phyloP scores from a whole-genome alignment of 1,284 basidiomycete genomes.

The Melampsora americana region DNA sequence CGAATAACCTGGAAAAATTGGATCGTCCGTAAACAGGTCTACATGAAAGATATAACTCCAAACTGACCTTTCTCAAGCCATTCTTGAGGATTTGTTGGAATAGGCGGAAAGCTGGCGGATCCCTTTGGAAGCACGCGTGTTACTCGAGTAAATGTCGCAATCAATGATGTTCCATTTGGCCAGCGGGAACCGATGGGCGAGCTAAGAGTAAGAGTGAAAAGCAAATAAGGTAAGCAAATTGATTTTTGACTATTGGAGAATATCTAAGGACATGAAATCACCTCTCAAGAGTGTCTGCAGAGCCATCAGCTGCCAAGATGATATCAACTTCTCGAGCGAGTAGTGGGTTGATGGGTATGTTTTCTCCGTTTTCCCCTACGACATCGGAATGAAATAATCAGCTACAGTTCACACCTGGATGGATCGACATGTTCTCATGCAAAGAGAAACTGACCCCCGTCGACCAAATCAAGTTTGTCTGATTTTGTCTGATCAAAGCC shows the following conservation, averaged over 20 bases:
- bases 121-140: slow-evolving; percentile 9
- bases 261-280: slow-evolving; percentile 74
- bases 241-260: too few species aligned
- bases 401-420: background rate
- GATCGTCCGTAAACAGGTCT: background rate
- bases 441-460: slow-evolving; percentile 56
- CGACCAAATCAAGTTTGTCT: slow-evolving; percentile 56
- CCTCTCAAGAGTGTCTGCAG: slow-evolving; percentile 58
- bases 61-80: slow-evolving; percentile 20
- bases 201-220: background rate
- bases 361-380: slow-evolving; percentile 23
- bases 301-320: slow-evolving; percentile 67
- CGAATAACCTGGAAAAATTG: slow-evolving; percentile 61
- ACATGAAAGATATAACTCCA: background rate
- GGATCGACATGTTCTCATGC: background rate
- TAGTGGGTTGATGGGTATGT: slow-evolving; percentile 64
- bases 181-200: slow-evolving; percentile 56
- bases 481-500: slow-evolving; percentile 47
- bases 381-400: background rate
- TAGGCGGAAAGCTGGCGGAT: slow-evolving; percentile 15
- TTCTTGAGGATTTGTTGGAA: slow-evolving; percentile 18
- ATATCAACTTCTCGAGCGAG: slow-evolving; percentile 66
- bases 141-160: slow-evolving; percentile 51
- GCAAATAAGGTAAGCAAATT: background rate
- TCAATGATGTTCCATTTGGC: slow-evolving; percentile 63